A percentile compares a stretch with the other conserved stretches of the same genome.
phyloP scores from a whole-genome alignment of 2,329 filamentous ascomycete genomes.

The Botryotinia globosa region DNA sequence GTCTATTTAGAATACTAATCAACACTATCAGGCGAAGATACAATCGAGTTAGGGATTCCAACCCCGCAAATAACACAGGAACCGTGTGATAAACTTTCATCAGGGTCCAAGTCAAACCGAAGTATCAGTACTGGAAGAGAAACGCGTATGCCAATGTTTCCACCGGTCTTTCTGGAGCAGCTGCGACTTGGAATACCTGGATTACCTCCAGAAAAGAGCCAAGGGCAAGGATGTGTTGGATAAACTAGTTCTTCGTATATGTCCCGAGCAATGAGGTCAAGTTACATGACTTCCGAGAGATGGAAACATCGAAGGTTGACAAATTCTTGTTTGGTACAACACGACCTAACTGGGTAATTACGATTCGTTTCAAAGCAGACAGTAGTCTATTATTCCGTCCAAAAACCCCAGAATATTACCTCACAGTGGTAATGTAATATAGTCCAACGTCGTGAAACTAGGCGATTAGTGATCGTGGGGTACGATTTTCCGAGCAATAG shows the following conservation, averaged over 20 bases:
- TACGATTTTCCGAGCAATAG: not conserved
- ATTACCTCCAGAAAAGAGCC: not conserved
- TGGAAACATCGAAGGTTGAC: not conserved
- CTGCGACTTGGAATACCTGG: not conserved
- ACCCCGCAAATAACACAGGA: not conserved
- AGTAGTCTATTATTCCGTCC: not conserved
- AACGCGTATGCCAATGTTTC: not conserved
- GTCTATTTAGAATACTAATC: not conserved
- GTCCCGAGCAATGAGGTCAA: not conserved
- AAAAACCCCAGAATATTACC: not conserved
- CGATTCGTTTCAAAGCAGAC: not conserved
- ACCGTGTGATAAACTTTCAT: not conserved
- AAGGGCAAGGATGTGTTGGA: not conserved
- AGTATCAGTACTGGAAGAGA: not conserved
- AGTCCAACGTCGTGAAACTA: constrained; percentile 4
- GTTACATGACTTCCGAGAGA: not conserved
- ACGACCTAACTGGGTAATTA: not conserved
- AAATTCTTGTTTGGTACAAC: not conserved
- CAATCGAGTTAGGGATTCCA: not conserved
- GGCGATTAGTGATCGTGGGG: constrained; percentile 4
- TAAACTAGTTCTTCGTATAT: not conserved
- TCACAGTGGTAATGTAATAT: not conserved
- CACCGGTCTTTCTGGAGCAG: no score
- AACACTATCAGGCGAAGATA: not conserved
- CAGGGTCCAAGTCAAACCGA: not conserved